Conservation (phyloP, 1,284 basidiomycete genomes). For the Bondarzewia mesenterica region DNA sequence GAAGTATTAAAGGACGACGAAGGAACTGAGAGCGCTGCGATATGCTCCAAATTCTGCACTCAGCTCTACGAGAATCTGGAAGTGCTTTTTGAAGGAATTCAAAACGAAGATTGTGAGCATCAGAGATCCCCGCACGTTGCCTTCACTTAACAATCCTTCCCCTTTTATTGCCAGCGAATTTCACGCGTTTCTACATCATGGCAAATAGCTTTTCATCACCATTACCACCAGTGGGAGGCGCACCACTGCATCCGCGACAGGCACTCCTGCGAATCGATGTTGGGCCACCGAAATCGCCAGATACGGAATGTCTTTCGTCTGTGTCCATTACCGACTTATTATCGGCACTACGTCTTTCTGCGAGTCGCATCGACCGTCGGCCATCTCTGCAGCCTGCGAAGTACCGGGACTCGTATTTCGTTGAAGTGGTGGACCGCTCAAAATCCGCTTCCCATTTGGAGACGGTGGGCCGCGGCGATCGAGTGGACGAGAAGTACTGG, state of each 20-base stretch:
- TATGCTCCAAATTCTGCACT: conserved; percentile 60
- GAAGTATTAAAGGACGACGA: conserved; percentile 29
- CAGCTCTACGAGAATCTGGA: conserved; percentile 49
- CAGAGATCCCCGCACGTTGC: background rate
- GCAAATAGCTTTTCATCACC: conserved; percentile 23
- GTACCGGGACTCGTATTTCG: conserved; percentile 55
- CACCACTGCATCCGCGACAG: conserved; percentile 15
- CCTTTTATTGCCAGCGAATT: conserved; percentile 37
- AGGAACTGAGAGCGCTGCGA: conserved; percentile 50
- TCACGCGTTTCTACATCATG: conserved; percentile 56
- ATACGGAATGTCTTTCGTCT: background rate
- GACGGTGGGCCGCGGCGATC: background rate
- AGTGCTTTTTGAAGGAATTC: conserved; percentile 50
- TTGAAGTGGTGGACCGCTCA: conserved; percentile 27
- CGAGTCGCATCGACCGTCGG: conserved; percentile 55
- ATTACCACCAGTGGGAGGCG: conserved; percentile 1
- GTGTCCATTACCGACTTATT: conserved; percentile 14
- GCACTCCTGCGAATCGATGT: conserved; percentile 32
- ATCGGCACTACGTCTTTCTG: conserved; percentile 22
- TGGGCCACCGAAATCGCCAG: background rate
- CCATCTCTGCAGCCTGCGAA: conserved; percentile 38
- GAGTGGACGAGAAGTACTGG: conserved; percentile 14
- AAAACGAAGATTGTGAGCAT: conserved; percentile 47
- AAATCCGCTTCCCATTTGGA: background rate
- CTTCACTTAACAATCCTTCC: background rate